A percentile compares a stretch with the other conserved stretches of the same genome.
Evolutionary conservation across 176 grass and related monocot species (phyloP).

Genomic region (Phragmites australis): DNA sequence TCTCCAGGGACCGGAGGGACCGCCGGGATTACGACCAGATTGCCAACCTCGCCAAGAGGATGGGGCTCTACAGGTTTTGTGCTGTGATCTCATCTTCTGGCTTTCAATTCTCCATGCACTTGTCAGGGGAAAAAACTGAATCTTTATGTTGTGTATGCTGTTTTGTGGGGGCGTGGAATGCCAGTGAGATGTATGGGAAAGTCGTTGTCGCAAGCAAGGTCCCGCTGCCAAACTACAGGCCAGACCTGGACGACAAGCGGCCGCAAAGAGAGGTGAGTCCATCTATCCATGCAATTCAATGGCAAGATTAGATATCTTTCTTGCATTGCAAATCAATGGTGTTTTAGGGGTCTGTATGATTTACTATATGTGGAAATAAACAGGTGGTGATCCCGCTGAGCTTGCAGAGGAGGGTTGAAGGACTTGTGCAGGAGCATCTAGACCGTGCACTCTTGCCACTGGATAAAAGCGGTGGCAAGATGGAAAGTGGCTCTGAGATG

Average conservation of each 20-base stretch:
- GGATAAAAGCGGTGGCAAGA: conserved; percentile 37
- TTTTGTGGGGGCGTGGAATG: conserved; percentile 13
- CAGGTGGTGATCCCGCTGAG: conserved; percentile 89
- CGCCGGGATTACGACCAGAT: conserved; percentile 89
- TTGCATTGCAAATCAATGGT: conserved; percentile 17
- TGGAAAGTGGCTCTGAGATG: conserved; percentile 27
- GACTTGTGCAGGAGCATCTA: conserved; percentile 84
- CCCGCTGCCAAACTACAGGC: conserved; percentile 87
- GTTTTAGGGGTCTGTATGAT: not conserved
- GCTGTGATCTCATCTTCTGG: not conserved
- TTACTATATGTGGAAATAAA: conserved; percentile 29
- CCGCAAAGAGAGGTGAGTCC: conserved; percentile 75
- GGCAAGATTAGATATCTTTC: not conserved
- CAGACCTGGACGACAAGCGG: conserved; percentile 86
- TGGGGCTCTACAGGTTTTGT: conserved; percentile 81
- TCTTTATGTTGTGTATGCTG: not conserved
- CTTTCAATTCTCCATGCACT: conserved; percentile 22
- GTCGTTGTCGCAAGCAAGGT: conserved; percentile 97
- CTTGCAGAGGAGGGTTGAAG: conserved; percentile 93
- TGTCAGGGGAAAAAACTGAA: not conserved
- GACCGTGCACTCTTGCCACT: conserved; percentile 56
- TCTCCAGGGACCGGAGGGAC: conserved; percentile 88
- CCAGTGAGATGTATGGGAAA: conserved; percentile 83
- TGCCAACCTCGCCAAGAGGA: conserved; percentile 73
- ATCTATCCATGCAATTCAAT: not conserved